A percentile compares a stretch with the other conserved stretches of the same genome.
phyloP scores from a whole-genome alignment of 192 early-diverging fungal genomes.

The Podila clonocystis region DNA sequence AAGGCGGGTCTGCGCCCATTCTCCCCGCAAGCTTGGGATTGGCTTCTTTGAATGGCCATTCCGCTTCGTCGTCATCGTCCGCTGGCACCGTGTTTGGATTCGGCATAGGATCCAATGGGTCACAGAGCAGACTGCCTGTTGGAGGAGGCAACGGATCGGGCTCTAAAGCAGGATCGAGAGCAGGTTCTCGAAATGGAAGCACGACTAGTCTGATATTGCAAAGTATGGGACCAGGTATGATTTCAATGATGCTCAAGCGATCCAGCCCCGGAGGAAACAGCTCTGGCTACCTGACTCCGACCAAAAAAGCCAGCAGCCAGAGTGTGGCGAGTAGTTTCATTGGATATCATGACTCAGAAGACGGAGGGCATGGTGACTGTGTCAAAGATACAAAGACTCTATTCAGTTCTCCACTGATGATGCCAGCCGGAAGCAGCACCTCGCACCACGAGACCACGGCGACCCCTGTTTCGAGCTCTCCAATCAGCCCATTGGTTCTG shows the following conservation, averaged over 20 bases:
- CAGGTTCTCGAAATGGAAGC: conserved; percentile 40
- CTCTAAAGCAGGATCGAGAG: conserved; percentile 29
- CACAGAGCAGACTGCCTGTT: conserved; percentile 9
- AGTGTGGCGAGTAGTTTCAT: conserved; percentile 11
- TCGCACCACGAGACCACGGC: background rate
- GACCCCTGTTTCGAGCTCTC: background rate
- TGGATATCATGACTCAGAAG: conserved; percentile 2
- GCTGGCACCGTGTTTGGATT: conserved; percentile 35
- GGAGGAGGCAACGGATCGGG: background rate
- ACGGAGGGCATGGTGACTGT: background rate
- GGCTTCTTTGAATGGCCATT: background rate
- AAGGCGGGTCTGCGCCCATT: background rate
- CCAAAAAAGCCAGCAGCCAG: conserved; percentile 27
- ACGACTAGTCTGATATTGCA: conserved; percentile 36
- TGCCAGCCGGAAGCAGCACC: background rate
- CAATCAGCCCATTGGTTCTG: conserved; percentile 27
- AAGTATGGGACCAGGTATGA: conserved; percentile 43
- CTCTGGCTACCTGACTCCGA: conserved; percentile 13
- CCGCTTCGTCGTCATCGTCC: conserved; percentile 4
- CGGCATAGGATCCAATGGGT: conserved; percentile 18
- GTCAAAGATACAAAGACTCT: conserved; percentile 12
- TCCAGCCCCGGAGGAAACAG: conserved; percentile 19
- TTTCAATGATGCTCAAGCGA: conserved; percentile 49
- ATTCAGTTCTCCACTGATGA: conserved; percentile 27
- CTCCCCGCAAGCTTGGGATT: background rate